Percentiles rank a stretch among this genome's conserved stretches.
Conservation (phyloP, 305 asterid species). For the Rubia peregrina region DNA sequence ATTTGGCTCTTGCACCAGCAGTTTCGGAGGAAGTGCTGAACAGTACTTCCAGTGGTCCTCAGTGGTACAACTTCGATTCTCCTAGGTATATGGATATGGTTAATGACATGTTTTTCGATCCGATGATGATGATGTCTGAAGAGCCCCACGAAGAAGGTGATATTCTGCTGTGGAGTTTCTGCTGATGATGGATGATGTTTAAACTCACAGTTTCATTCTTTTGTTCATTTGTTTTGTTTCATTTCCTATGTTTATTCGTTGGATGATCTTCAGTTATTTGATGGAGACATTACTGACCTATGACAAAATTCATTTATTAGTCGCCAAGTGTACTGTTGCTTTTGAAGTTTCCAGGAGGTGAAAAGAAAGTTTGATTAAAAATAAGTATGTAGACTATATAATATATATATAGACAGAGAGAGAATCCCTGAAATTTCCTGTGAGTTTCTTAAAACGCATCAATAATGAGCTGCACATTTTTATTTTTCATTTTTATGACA, state of each 20-base stretch:
- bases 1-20: conserved; percentile 14
- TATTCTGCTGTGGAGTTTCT: conserved; percentile 61
- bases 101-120: conserved; percentile 56
- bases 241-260: conserved; percentile 28
- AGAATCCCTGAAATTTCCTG: too few relatives aligned
- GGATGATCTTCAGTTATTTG: conserved; percentile 54
- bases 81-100: conserved; percentile 54
- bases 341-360: conserved; percentile 3
- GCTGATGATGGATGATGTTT: conserved; percentile 21
- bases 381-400: too few relatives aligned
- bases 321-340: conserved; percentile 5
- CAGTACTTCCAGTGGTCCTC: conserved; percentile 11
- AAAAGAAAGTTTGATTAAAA: too few relatives aligned
- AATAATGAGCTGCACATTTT: too few relatives aligned
- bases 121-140: conserved; percentile 32
- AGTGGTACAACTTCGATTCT: conserved; percentile 65
- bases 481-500: too few relatives aligned
- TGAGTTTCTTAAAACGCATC: too few relatives aligned
- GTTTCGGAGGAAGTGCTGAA: conserved; percentile 23
- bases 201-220: not conserved
- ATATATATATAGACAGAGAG: too few relatives aligned
- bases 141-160: conserved; percentile 42
- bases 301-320: conserved; percentile 15
- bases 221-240: not conserved
- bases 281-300: conserved; percentile 57